phyloP scores from a whole-genome alignment of 495 filamentous ascomycete species.

The Podospora bellae-mahoneyi region DNA sequence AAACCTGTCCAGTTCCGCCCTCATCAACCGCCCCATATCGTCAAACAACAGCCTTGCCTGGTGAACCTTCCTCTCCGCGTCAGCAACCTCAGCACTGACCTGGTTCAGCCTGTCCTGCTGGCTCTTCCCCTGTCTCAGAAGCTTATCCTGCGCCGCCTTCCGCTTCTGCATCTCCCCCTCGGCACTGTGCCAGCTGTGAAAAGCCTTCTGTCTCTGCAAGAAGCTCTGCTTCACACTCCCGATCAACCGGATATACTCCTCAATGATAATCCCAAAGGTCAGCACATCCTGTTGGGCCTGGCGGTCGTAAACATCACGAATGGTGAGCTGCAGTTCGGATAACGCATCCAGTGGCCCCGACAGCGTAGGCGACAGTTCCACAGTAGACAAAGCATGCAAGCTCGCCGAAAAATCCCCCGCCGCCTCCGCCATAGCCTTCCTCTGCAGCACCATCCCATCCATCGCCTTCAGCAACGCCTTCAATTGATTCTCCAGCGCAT shows the following conservation, averaged over 20 bases:
- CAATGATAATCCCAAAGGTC: conserved; percentile 93
- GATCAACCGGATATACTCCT: conserved; percentile 96
- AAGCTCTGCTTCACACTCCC: conserved; percentile 91
- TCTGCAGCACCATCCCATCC: conserved; percentile 84
- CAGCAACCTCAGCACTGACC: conserved; percentile 82
- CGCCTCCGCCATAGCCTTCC: conserved; percentile 88
- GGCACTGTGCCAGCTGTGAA: conserved; percentile 84
- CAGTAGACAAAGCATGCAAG: conserved; percentile 80
- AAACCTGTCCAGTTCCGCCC: conserved; percentile 84
- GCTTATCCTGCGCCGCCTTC: conserved; percentile 81
- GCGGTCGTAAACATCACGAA: conserved; percentile 90
- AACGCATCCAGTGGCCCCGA: conserved; percentile 85
- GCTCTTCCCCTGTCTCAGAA: conserved; percentile 85
- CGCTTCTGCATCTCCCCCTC: conserved; percentile 86
- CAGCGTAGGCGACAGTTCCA: conserved; percentile 84
- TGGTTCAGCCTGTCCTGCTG: conserved; percentile 95
- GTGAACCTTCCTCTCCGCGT: conserved; percentile 92
- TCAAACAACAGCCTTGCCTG: conserved; percentile 87
- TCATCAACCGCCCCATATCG: conserved; percentile 94
- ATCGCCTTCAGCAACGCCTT: conserved; percentile 91
- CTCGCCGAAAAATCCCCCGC: conserved; percentile 89
- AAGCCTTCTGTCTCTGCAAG: conserved; percentile 87
- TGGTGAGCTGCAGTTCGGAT: conserved; percentile 87
- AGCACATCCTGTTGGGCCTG: conserved; percentile 97
- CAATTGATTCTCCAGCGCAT: conserved; percentile 90